These are phyloP conservation scores for Davidsoniella neocaledoniae DNA, from an alignment of 2,329 filamentous ascomycete species.

Conservation along the genomic window DNA sequence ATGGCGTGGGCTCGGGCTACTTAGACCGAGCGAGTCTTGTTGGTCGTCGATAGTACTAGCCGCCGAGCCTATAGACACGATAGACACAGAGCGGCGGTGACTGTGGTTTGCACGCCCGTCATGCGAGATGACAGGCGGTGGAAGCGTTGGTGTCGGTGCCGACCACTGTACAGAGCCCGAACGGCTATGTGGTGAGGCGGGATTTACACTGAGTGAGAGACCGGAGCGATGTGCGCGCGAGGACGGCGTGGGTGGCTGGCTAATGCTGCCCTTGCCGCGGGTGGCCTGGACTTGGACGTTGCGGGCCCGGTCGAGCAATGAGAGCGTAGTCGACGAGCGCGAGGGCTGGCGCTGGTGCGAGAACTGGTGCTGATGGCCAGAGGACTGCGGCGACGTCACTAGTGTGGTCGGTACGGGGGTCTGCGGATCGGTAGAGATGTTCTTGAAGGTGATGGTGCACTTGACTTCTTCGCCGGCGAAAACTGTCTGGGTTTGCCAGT, in stretches of 20 bases:
- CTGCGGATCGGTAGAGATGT: slow-evolving; percentile 38
- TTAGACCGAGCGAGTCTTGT: slow-evolving; percentile 10
- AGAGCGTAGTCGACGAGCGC: slow-evolving; percentile 24
- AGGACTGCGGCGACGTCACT: background rate
- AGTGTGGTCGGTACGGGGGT: background rate
- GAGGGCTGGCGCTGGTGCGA: slow-evolving; percentile 22
- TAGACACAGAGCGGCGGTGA: slow-evolving; percentile 62
- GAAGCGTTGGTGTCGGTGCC: slow-evolving; percentile 17
- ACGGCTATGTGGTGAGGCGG: slow-evolving; percentile 27
- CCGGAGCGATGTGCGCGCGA: slow-evolving; percentile 47
- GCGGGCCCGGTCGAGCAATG: slow-evolving; percentile 23
- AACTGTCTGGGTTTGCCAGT: slow-evolving; percentile 85
- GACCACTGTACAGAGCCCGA: slow-evolving; percentile 33
- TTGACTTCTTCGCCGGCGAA: slow-evolving; percentile 93
- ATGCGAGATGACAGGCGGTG: slow-evolving; percentile 12
- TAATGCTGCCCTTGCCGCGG: slow-evolving; percentile 23
- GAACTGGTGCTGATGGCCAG: background rate
- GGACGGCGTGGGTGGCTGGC: slow-evolving; percentile 20
- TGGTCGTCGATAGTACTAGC: slow-evolving; percentile 32
- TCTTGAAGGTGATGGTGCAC: slow-evolving; percentile 93
- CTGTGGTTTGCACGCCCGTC: slow-evolving; percentile 20
- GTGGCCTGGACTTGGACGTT: slow-evolving; percentile 28
- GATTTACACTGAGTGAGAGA: slow-evolving; percentile 43
- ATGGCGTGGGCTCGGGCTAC: slow-evolving; percentile 6
- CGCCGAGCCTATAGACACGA: slow-evolving; percentile 55